Base-by-base conservation (phyloP, 805 yeast species). In the Yarrowia keelungensis region DNA sequence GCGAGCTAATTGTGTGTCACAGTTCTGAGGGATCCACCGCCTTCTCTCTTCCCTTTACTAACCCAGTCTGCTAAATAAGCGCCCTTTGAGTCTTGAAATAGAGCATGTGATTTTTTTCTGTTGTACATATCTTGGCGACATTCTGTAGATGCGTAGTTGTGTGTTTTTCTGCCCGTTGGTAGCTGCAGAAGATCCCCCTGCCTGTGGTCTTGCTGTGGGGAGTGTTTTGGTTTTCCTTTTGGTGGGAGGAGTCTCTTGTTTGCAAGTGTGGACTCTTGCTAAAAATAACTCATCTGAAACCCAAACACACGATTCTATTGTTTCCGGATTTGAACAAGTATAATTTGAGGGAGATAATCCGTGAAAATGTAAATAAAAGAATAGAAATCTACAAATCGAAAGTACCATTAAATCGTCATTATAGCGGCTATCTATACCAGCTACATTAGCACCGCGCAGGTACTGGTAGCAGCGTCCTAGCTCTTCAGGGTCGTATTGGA, bases 21-120 rank as follows among this genome's bases (percentile, higher is more conserved):
- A 16, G n/a, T 5, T 26, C 32, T 26, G 32, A 51, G 16, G 35
- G 43, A 38, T 4, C 43, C 45, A 9, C 45, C 9, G 14, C 14
- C 11, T 5, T 16, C 14, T 22, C 12, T 36, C n/a, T 19, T 39
- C 14, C 16, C 19, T 32, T 19, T 56, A 56, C 65, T 59, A 59
- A 59, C 51, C 53, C 68, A 51, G 64, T 49, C 59, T 39, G 59
- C 68, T 50, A 65, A 50, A 51, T 51, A 42, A 49, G 59, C 42
- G 7, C 32, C 49, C 8, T 51, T 42, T 41, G 47, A 38, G 43
- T 65, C 65, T 36, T 50, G 59, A 65, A 41, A 38, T 65, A 65
- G 64, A 50, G 64, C 64, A 32, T 53, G 59, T 59, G 49, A 38
- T 35, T 43, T 59, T 47, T 41, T 61, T 61, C 42, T 42, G 64